phyloP scores from a whole-genome alignment of 805 yeast species.

The Yarrowia sp. region DNA sequence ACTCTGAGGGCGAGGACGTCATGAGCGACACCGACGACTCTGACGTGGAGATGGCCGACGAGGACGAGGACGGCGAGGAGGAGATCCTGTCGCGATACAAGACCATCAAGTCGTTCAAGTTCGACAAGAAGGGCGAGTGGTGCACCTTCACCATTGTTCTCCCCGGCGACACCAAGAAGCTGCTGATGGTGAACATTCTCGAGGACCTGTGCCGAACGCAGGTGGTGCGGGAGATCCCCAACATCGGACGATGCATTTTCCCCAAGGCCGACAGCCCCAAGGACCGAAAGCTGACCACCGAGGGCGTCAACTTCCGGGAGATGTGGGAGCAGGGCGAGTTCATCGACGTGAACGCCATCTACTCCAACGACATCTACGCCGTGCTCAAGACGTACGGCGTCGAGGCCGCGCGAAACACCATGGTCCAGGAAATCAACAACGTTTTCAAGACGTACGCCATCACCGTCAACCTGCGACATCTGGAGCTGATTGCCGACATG shows the following conservation, averaged over 20 bases:
- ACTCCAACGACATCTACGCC: conserved; percentile 89
- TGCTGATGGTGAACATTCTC: conserved; percentile 94
- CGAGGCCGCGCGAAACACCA: conserved; percentile 97
- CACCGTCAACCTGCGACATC: conserved; percentile 85
- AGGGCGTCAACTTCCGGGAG: conserved; percentile 95
- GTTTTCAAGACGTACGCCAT: conserved; percentile 97
- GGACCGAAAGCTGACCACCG: conserved; percentile 80
- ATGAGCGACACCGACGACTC: conserved; percentile 13
- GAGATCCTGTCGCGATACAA: conserved; percentile 45
- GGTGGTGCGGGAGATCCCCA: conserved; percentile 88
- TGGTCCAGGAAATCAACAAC: conserved; percentile 90
- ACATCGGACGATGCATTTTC: conserved; percentile 88
- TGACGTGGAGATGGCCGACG: conserved; percentile 34
- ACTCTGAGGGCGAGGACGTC: conserved; percentile 41
- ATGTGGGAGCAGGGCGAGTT: conserved; percentile 98
- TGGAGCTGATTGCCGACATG: conserved; percentile 96
- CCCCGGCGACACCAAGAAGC: conserved; percentile 81
- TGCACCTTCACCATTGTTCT: conserved; percentile 84
- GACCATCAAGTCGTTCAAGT: conserved; percentile 75
- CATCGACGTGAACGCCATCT: conserved; percentile 82
- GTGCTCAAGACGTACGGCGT: conserved; percentile 93
- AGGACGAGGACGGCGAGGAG: conserved; percentile 33
- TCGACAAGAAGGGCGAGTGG: conserved; percentile 85
- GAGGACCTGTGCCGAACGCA: conserved; percentile 87
- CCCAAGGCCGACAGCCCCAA: conserved; percentile 60